These are phyloP conservation scores for Clitoria ternatea DNA, from an alignment of 306 rosid species.

Conservation along the genomic window DNA sequence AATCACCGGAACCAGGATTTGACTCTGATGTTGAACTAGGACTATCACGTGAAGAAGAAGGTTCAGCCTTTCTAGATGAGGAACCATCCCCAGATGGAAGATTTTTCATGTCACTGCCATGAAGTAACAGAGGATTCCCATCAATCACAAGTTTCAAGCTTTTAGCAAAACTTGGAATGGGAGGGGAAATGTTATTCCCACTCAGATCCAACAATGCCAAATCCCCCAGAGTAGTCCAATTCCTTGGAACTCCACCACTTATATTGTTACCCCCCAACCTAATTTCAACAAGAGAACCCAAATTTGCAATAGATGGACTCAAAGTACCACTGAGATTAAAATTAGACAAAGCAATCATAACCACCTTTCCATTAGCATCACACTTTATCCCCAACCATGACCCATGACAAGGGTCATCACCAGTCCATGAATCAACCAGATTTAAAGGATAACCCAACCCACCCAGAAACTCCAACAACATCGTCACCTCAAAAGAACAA, in stretches of 20 bases:
- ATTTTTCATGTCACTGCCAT: background rate
- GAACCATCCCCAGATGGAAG: background rate
- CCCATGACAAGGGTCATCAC: constrained; percentile 62
- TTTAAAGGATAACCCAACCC: constrained; percentile 48
- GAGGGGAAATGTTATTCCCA: constrained; percentile 57
- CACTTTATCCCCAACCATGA: constrained; percentile 72
- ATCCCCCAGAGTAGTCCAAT: constrained; percentile 57
- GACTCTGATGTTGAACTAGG: background rate
- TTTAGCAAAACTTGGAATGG: constrained; percentile 39
- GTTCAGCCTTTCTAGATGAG: background rate
- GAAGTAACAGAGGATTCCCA: constrained; percentile 15
- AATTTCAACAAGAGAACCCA: constrained; percentile 48
- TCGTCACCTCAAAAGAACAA: constrained; percentile 60
- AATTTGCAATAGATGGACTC: constrained; percentile 64
- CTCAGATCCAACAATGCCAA: constrained; percentile 61
- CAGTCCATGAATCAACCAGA: constrained; percentile 53
- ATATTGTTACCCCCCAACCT: constrained; percentile 49
- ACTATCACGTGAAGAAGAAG: background rate
- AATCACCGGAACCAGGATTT: background rate
- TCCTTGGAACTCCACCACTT: constrained; percentile 50
- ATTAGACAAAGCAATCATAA: constrained; percentile 49
- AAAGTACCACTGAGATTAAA: constrained; percentile 53
- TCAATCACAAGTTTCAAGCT: constrained; percentile 23
- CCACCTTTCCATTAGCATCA: constrained; percentile 35
- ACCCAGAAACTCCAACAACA: constrained; percentile 57